Evolutionary conservation across 129 eudicot species (phyloP).

Genomic region (Oenanthe sinensis): DNA sequence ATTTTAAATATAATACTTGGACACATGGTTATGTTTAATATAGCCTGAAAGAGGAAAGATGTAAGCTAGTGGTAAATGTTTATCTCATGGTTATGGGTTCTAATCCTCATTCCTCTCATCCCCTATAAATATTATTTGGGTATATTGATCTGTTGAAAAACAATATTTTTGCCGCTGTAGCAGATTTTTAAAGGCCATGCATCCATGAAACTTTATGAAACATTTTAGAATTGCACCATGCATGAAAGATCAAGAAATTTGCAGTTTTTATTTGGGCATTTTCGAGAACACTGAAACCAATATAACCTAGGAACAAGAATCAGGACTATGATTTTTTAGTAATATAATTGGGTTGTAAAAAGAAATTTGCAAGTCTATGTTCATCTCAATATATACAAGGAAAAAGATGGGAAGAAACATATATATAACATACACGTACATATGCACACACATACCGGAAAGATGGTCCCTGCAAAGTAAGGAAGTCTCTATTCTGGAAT

Average conservation of each 20-base stretch:
- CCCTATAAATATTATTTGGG: too few species aligned
- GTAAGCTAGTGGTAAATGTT: too few species aligned
- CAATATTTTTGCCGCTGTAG: too few species aligned
- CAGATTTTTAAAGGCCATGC: too few species aligned
- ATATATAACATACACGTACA: too few species aligned
- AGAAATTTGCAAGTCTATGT: background rate
- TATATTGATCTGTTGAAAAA: too few species aligned
- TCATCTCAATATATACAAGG: background rate
- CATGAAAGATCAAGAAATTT: background rate
- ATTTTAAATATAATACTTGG: too few species aligned
- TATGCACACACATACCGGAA: background rate
- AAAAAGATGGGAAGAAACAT: background rate
- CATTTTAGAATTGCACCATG: background rate
- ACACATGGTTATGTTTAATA: too few species aligned
- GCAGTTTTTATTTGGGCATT: background rate
- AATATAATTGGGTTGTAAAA: background rate
- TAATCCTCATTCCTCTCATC: too few species aligned
- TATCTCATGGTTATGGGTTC: too few species aligned
- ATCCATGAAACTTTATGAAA: background rate
- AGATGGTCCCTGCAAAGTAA: background rate
- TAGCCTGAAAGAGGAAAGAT: too few species aligned
- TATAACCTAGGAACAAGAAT: background rate
- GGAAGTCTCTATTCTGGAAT: background rate
- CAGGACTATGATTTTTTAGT: background rate
- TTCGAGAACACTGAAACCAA: background rate